These are phyloP conservation scores for Zygosaccharomyces pseudobailii DNA, from an alignment of 1,139 yeast genomes.

Conservation along the genomic window DNA sequence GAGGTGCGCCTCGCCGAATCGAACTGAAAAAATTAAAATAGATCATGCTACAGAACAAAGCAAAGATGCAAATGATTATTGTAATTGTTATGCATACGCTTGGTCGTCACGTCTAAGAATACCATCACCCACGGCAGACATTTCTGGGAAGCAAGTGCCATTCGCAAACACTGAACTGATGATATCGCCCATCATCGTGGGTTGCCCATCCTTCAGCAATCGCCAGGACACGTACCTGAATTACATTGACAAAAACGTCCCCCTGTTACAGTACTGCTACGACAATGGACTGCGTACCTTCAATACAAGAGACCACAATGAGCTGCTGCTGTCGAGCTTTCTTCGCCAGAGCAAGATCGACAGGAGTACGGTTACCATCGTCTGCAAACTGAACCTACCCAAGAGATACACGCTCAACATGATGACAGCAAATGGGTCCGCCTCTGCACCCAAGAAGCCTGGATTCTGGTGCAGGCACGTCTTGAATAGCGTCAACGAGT, in stretches of 20 bases:
- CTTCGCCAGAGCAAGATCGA: constrained; percentile 37
- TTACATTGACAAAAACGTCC: constrained; percentile 34
- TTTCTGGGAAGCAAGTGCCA: background rate
- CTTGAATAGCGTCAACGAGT: constrained; percentile 40
- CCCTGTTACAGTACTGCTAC: constrained; percentile 42
- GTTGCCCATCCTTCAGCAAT: constrained; percentile 48
- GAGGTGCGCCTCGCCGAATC: background rate
- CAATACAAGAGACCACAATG: constrained; percentile 41
- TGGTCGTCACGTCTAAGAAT: background rate
- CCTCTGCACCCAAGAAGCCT: constrained; percentile 24
- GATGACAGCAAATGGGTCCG: constrained; percentile 11
- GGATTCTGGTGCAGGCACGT: constrained; percentile 48
- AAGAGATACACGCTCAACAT: constrained; percentile 11
- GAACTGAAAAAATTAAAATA: background rate
- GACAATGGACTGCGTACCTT: constrained; percentile 45
- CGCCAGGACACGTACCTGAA: constrained; percentile 39
- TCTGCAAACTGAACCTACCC: constrained; percentile 36
- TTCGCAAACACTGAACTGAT: constrained; percentile 40
- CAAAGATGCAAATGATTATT: background rate
- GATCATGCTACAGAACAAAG: background rate
- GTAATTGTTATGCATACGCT: background rate
- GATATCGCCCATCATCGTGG: constrained; percentile 44
- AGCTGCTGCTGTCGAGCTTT: constrained; percentile 38
- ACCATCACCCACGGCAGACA: background rate
- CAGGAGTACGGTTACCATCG: constrained; percentile 40